Evolutionary conservation across 2,329 filamentous ascomycete species (phyloP), one percentile per base, ranked within the genome.

Genomic region (Stagonosporopsis chrysanthemi): DNA sequence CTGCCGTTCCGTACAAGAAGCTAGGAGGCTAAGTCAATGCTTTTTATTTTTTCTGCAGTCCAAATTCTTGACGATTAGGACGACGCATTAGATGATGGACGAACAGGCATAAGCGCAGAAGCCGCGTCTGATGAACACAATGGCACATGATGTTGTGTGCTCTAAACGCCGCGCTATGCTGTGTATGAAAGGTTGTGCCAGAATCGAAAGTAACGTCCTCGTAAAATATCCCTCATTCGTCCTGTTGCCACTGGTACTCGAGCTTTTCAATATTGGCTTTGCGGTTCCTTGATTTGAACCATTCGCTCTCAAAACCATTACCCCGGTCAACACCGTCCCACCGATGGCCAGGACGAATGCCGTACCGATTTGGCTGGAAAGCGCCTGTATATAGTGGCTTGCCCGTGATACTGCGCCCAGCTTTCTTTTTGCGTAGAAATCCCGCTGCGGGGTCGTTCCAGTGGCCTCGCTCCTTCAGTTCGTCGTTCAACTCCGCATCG

Each of bases 301-400:
- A 90, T 73, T 97, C 89, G 61, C 86, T 90, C 80, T 99, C 95
- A 74, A 97, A 98, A 0, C 94, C 94, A 78, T 92, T 99, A 19
- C 91, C 84, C 64, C 95, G 84, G 81, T 99, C 95, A 17, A 99
- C 95, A 6, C 96, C 95, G 81, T 99, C 95, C 95, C 95, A 99
- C 63, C 91, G 83, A 79, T 96, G 92, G 0, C 95, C 96, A 0
- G 95, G 95, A 59, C 89, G 84, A 60, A 99, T 98, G 1, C 91
- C 91, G 79, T 98, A 98, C 19, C 95, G 84, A 82, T 99, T 99
- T 41, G 95, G 95, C 70, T 90, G 85, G 53, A 90, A 90, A 0
- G 88, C 84, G 0, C 94, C 95, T 58, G 87, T 80, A 74, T 98
- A 99, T 4, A 90, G 74, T 4, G 89, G 91, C 63, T 84, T 86